Conservation (phyloP, 768 basidiomycete species). For the Hygrocybe punicea region DNA sequence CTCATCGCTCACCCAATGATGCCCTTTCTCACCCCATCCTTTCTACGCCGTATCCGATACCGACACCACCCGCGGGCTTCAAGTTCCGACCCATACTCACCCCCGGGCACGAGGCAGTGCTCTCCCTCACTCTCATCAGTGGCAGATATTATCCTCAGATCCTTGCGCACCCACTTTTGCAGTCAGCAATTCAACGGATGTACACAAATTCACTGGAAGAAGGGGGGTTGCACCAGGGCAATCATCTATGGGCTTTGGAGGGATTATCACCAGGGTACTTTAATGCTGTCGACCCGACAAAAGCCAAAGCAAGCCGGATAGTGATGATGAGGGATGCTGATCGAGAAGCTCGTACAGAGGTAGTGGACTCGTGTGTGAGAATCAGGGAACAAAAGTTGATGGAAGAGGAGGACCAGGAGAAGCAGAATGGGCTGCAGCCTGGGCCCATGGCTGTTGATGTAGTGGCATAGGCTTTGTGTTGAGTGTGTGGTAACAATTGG, state of each 20-base stretch:
- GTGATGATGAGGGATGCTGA: slow-evolving; percentile 65
- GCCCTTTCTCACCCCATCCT: slow-evolving; percentile 23
- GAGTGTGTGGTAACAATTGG: no score
- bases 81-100: slow-evolving; percentile 65
- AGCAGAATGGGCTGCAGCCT: background rate
- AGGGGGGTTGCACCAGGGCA: slow-evolving; percentile 39
- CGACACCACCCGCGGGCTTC: slow-evolving; percentile 63
- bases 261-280: slow-evolving; percentile 63
- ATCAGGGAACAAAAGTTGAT: slow-evolving; percentile 11
- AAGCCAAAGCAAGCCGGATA: slow-evolving; percentile 49
- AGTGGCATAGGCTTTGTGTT: slow-evolving; percentile 17
- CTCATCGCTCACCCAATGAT: slow-evolving; percentile 2
- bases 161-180: slow-evolving; percentile 60
- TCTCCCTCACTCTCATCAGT: slow-evolving; percentile 67
- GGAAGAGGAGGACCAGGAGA: background rate
- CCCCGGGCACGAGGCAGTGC: slow-evolving; percentile 57
- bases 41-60: slow-evolving; percentile 41
- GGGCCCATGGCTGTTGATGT: background rate
- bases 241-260: slow-evolving; percentile 68
- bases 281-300: slow-evolving; percentile 67
- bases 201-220: slow-evolving; percentile 32
- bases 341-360: slow-evolving; percentile 40
- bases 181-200: slow-evolving; percentile 38
- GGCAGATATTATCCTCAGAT: slow-evolving; percentile 81
- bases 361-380: slow-evolving; percentile 40